Evolutionary conservation across 1,139 yeast genomes (phyloP).

Genomic region (Yamadazyma jaroonii): DNA sequence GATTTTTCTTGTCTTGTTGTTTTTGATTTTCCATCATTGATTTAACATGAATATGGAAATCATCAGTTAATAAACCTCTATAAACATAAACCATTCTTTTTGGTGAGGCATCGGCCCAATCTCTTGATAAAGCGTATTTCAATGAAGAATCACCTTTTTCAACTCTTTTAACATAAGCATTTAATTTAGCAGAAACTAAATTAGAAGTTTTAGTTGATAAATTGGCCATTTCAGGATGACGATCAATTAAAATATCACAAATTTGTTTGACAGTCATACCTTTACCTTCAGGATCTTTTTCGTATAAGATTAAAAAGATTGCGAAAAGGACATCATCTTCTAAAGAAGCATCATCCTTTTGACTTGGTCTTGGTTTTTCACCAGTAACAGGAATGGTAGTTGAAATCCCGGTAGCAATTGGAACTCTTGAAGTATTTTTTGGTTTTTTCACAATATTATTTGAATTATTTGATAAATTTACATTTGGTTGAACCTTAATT

Average conservation of each 20-base stretch:
- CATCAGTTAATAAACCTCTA: constrained; percentile 70
- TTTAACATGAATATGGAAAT: constrained; percentile 67
- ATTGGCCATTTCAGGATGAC: constrained; percentile 80
- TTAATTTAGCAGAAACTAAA: constrained; percentile 74
- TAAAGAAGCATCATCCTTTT: constrained; percentile 56
- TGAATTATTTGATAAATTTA: neutral
- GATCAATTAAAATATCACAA: constrained; percentile 68
- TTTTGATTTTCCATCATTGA: constrained; percentile 46
- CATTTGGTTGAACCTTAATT: constrained; percentile 1
- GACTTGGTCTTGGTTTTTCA: constrained; percentile 70
- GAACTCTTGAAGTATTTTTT: constrained; percentile 40
- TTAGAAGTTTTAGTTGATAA: constrained; percentile 78
- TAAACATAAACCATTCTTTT: constrained; percentile 85
- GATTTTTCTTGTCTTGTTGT: constrained; percentile 13
- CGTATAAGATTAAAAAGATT: constrained; percentile 66
- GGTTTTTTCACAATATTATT: constrained; percentile 24
- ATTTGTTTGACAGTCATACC: constrained; percentile 88
- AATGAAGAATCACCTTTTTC: constrained; percentile 75
- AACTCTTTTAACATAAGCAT: constrained; percentile 79
- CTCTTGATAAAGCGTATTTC: constrained; percentile 72
- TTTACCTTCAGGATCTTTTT: constrained; percentile 60
- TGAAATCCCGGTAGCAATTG: constrained; percentile 70
- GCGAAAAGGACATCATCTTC: constrained; percentile 77
- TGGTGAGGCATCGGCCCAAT: constrained; percentile 88
- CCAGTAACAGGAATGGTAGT: constrained; percentile 80